A percentile compares a stretch with the other conserved stretches of the same genome.
Conservation (phyloP, 345 rosid species). For the Eucalyptus shirleyi region DNA sequence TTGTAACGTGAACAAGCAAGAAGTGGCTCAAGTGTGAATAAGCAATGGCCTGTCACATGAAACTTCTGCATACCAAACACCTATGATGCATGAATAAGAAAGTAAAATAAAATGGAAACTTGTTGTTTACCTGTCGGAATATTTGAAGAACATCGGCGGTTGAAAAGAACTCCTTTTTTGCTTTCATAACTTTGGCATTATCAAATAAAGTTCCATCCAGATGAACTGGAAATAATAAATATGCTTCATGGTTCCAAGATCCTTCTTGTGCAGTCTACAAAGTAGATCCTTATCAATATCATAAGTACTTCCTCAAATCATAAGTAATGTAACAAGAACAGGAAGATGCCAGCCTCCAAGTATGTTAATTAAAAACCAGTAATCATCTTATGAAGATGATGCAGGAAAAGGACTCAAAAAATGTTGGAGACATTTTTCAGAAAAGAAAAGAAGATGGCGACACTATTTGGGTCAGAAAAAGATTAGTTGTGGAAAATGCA, state of each 20-base stretch:
- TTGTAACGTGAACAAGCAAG: background rate
- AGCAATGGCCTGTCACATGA: background rate
- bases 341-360: background rate
- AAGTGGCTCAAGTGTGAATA: background rate
- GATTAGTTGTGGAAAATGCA: background rate
- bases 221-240: conserved; percentile 94
- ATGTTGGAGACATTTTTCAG: background rate
- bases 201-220: conserved; percentile 93
- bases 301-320: background rate
- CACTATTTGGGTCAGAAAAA: background rate
- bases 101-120: background rate
- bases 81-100: background rate
- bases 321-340: background rate
- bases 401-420: background rate
- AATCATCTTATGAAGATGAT: background rate
- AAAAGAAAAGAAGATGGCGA: background rate
- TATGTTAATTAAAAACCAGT: background rate
- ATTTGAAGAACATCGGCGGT: conserved; percentile 79
- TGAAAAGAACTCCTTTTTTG: conserved; percentile 77
- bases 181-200: conserved; percentile 67
- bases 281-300: background rate
- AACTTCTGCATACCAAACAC: background rate
- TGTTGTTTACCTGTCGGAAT: conserved; percentile 67
- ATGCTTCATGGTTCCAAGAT: conserved; percentile 86
- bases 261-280: conserved; percentile 66